Evolutionary conservation across 2,329 filamentous ascomycete species (phyloP), one percentile per base, ranked within the genome.

Genomic region (Penicillium sp.): DNA sequence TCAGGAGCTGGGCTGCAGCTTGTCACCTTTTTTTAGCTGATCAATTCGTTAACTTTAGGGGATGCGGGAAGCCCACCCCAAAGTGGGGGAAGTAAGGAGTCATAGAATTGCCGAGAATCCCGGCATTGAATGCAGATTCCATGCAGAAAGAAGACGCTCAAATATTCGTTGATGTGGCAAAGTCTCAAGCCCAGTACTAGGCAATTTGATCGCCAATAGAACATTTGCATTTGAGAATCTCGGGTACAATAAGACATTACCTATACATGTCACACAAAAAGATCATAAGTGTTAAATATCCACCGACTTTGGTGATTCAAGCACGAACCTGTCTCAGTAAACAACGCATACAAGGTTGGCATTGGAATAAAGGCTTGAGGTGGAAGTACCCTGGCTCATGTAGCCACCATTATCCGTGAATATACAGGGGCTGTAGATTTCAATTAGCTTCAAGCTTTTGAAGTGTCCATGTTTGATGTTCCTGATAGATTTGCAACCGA

Each of bases 121-220:
- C 16, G 25, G 25, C 25, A 48, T 28, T 45, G 19, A 30, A 11
- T 14, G 7, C 46, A 22, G 11, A 22, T 33, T 22, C 35, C 28
- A 40, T 38, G 35, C 26, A 38, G 5, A 7, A 35, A 7, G 45
- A 40, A 25, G 19, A 16, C 10, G 4, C 5, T 42, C 57, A 59
- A 11, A 59, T n/a, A 48, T 64, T 51, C 1, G 59, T 64, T 10
- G 52, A 57, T 16, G 26, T 55, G 4, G 62, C 56, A 6, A 61
- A 33, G 8, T n/a, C 19, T 22, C 19, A 22, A 22, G 19, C 22
- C 11, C 33, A 37, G 22, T 6, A 28, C 19, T 28, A 19, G 28
- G 26, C 5, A n/a, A 6, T 28, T 28, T 22, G 30, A 8, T 25
- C 10, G n/a, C 30, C 30, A 40, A 8, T 10, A 5, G 16, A 49